Conservation (phyloP, 1,284 basidiomycete species). For the Ganoderma multipileum region DNA sequence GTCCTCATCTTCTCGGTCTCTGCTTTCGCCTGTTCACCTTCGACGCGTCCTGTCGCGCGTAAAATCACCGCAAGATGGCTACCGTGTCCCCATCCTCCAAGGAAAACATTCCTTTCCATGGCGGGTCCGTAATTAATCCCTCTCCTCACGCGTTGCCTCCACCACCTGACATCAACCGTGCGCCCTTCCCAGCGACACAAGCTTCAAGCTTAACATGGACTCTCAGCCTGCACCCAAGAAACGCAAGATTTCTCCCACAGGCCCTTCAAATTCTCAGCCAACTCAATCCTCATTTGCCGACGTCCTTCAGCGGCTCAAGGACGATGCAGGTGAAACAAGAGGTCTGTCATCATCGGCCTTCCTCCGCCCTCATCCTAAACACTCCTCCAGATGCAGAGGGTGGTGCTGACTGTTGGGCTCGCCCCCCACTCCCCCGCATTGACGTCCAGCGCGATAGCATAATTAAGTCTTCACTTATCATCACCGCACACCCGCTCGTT, state of each 20-base stretch:
- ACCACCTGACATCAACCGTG: conserved; percentile 1
- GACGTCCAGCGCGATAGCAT: conserved; percentile 71
- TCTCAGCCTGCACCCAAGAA: conserved; percentile 62
- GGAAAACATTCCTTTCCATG: conserved; percentile 39
- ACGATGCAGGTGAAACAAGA: conserved; percentile 60
- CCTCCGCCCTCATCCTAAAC: not conserved
- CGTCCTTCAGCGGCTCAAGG: conserved; percentile 78
- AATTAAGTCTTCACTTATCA: conserved; percentile 41
- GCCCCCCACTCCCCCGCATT: conserved; percentile 67
- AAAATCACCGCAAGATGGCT: conserved; percentile 17
- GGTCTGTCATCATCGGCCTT: conserved; percentile 41
- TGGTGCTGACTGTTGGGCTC: conserved; percentile 79
- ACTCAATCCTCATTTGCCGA: conserved; percentile 71
- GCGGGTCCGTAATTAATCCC: conserved; percentile 30
- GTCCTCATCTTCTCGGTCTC: conserved; percentile 5
- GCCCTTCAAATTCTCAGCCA: conserved; percentile 44
- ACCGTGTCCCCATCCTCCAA: conserved; percentile 34
- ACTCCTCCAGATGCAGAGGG: conserved; percentile 64
- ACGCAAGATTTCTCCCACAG: conserved; percentile 56
- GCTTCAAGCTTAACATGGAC: conserved; percentile 34
- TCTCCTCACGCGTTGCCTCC: not conserved
- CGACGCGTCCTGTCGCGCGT: not conserved
- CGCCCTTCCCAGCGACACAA: conserved; percentile 23
- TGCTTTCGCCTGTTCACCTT: conserved; percentile 1
- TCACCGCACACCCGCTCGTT: too few relatives aligned